Base-by-base conservation (phyloP, 1,284 basidiomycete species). In the Mycosarcoma mackinlayi region DNA sequence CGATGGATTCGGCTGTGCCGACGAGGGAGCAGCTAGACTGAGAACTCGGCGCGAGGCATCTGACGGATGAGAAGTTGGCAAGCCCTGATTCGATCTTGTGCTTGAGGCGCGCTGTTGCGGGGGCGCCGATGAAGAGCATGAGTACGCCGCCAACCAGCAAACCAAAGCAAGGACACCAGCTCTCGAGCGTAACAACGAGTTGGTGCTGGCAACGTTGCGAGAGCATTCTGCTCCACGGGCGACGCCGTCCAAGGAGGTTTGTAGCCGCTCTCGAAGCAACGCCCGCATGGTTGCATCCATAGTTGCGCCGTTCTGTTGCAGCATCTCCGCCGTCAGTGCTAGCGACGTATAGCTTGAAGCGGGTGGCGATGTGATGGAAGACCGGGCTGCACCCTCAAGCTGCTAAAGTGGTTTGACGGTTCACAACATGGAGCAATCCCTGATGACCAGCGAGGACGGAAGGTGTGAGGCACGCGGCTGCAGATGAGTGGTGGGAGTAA, bases 71-170 rank as follows among this genome's bases (percentile, higher is more conserved):
- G 51, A 11, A 0, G 38, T 39, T 0, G 41, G 23, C 6, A 51
- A 40, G 16, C 14, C n/a, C 10, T 35, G 10, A 4, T 21, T n/a
- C 2, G 35, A 31, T 16, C 21, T 44, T 14, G 54, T n/a, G 28
- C 18, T 35, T n/a, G n/a, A n/a, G 6, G 25, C 13, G 13, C 44
- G 21, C 6, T 21, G 57, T 1, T 19, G 48, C 11, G 56, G 13
- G 16, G 52, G 40, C 28, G 52, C 30, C n/a, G 46, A 56, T 10
- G 60, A 51, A 11, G 59, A 52, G 47, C 58, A 70, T 1, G 67
- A 70, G 47, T 65, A 56, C 6, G 58, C 57, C 5, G 67, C 67
- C 3, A 70, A 28, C 67, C 67, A 70, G 57, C 67, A 65, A 23
- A 70, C 34, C 16, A 70, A 16, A 3, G 67, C 67, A 3, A 70